Evolutionary conservation across 2,329 filamentous ascomycete genomes (phyloP).

Genomic region (Calonectria honghensis): DNA sequence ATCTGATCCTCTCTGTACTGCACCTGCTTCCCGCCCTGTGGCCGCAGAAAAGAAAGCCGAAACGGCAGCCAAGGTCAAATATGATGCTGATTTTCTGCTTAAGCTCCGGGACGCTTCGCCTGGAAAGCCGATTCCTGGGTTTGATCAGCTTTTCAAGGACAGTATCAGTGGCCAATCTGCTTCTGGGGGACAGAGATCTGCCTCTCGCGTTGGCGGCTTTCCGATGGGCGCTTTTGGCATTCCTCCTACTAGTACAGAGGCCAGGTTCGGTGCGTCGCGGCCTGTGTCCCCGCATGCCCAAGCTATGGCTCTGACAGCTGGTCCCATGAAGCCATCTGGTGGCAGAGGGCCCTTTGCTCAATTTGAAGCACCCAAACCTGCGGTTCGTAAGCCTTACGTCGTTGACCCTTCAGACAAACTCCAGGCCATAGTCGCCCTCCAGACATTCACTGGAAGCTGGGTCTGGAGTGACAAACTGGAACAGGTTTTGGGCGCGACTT

Average conservation of each 20-base stretch:
- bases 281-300: no score
- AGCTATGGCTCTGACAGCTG: no score
- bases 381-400: neutral
- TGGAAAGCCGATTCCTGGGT: neutral
- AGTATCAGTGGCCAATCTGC: neutral
- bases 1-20: no score
- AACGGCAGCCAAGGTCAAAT: neutral
- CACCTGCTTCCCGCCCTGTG: neutral
- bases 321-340: neutral
- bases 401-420: slow-evolving; percentile 37
- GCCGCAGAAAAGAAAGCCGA: neutral
- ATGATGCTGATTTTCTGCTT: slow-evolving; percentile 1
- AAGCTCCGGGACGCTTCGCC: neutral
- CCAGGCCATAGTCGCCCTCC: slow-evolving; percentile 68
- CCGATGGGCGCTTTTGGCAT: slow-evolving; percentile 9
- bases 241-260: neutral
- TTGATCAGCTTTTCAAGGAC: neutral
- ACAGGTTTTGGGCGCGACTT: slow-evolving; percentile 49
- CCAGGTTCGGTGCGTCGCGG: no score
- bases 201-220: slow-evolving; percentile 69
- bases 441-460: slow-evolving; percentile 63
- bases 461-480: slow-evolving; percentile 54
- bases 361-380: neutral
- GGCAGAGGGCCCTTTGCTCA: no score
- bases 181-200: neutral